Conservation (phyloP, 768 basidiomycete genomes). For the Phlegmacium glaucopus region DNA sequence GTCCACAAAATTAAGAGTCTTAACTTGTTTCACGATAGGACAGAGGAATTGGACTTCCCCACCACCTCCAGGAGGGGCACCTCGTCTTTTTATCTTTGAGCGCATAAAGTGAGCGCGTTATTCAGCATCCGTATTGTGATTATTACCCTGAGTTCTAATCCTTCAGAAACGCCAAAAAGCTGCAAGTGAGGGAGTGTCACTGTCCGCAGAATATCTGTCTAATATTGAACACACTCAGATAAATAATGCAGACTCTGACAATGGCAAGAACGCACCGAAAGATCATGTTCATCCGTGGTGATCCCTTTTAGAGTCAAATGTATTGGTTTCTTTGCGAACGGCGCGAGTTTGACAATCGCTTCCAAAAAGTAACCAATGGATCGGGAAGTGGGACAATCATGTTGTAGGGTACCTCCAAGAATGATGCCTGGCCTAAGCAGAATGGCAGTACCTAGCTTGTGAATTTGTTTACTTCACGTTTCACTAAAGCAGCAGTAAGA, state of each 20-base stretch:
- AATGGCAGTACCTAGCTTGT: slow-evolving; percentile 74
- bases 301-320: slow-evolving; percentile 82
- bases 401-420: slow-evolving; percentile 72
- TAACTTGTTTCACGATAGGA: slow-evolving; percentile 86
- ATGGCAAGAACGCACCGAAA: slow-evolving; percentile 58
- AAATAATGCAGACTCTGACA: not conserved
- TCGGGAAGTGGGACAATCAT: slow-evolving; percentile 87
- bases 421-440: slow-evolving; percentile 92
- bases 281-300: slow-evolving; percentile 89
- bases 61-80: slow-evolving; percentile 85
- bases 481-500: not conserved
- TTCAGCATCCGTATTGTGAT: not conserved
- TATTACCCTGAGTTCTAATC: slow-evolving; percentile 80
- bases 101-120: slow-evolving; percentile 3
- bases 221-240: not conserved
- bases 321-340: slow-evolving; percentile 87
- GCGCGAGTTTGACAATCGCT: slow-evolving; percentile 84
- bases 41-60: slow-evolving; percentile 95
- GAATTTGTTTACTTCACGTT: not conserved
- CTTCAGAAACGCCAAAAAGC: slow-evolving; percentile 85
- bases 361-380: slow-evolving; percentile 95
- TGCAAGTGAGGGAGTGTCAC: slow-evolving; percentile 90
- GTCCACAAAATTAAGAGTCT: slow-evolving; percentile 90
- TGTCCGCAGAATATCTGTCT: slow-evolving; percentile 89
- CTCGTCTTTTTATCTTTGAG: slow-evolving; percentile 89